Evolutionary conservation across 306 rosid species (phyloP), one percentile per base, ranked within the genome.

Genomic region (Ceratonia siliqua): DNA sequence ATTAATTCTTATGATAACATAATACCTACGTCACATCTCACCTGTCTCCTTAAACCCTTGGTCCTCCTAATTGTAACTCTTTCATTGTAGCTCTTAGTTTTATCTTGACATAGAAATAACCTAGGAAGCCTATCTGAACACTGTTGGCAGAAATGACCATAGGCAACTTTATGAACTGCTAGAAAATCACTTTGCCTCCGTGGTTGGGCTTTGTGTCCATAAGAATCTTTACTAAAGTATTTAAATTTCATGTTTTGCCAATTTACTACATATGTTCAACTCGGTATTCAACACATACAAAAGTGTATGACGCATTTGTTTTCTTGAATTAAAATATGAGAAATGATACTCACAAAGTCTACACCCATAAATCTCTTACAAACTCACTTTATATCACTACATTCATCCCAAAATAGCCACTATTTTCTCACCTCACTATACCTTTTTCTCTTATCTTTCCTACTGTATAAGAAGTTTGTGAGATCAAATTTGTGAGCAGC

Each of bases 91-190:
- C 63, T 9, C 17, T 48, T 36, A 62, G 63, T 35, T 36, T 25
- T 30, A 24, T 36, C 41, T 35, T 36, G 32, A 42, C 24, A 14
- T 54, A 66, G 68, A 25, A 15, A 42, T 42, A 58, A 54, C 49
- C 43, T 48, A 27, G 22, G 63, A 22, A 68, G 43, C 75, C 45
- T 1, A 21, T 83, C 89, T 42, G 81, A 59, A 24, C 36, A 39
- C 20, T 21, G 11, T 11, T 41, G 30, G 49, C 68, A 20, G 68
- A 38, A 36, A 35, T 36, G 49, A 30, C 30, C 24, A 20, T 38
- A 9, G 21, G 3, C 66, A 33, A 20, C 45, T 59, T n/a, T 33
- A 59, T 59, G 39, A n/a, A 59, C 11, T 33, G 14, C 45, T n/a
- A 33, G 27, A 7, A 33, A 33, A 8, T 59, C 13, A n/a, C 45